phyloP scores from a whole-genome alignment of 1,284 basidiomycete species.

The Moniliella sp. region DNA sequence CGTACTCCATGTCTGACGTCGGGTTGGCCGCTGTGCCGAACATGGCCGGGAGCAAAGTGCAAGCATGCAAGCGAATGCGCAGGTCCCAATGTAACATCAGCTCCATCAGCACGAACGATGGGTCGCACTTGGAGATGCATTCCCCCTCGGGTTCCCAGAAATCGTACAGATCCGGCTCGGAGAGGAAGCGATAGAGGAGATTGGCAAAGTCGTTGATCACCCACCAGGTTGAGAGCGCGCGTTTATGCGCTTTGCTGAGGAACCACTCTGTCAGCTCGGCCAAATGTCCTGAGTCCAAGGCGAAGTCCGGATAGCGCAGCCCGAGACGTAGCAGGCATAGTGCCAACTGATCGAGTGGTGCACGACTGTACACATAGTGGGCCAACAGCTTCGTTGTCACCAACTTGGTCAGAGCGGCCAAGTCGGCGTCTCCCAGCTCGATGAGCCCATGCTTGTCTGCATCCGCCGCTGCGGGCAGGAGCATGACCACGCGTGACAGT shows the following conservation, averaged over 20 bases:
- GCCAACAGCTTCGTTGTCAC: neutral
- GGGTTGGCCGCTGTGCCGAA: slow-evolving; percentile 56
- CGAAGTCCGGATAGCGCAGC: no score
- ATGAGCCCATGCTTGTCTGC: neutral
- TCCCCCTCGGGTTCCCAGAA: neutral
- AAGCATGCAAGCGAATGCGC: neutral
- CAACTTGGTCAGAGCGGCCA: neutral
- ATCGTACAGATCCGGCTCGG: neutral
- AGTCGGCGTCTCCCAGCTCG: neutral
- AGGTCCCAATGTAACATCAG: neutral
- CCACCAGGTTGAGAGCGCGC: neutral
- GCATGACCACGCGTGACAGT: neutral
- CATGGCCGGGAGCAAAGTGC: neutral
- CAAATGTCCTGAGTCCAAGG: no score
- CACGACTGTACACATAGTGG: neutral
- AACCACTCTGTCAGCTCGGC: no score
- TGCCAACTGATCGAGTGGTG: neutral
- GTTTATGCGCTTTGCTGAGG: no score
- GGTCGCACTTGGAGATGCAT: neutral
- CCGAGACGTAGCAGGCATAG: no score
- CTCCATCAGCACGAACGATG: neutral
- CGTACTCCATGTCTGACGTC: slow-evolving; percentile 51
- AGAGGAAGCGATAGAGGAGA: neutral
- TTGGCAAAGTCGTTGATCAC: neutral
- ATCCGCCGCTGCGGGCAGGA: neutral